These are phyloP conservation scores for Mimosa pudica DNA, from an alignment of 306 rosid species.

Conservation along the genomic window DNA sequence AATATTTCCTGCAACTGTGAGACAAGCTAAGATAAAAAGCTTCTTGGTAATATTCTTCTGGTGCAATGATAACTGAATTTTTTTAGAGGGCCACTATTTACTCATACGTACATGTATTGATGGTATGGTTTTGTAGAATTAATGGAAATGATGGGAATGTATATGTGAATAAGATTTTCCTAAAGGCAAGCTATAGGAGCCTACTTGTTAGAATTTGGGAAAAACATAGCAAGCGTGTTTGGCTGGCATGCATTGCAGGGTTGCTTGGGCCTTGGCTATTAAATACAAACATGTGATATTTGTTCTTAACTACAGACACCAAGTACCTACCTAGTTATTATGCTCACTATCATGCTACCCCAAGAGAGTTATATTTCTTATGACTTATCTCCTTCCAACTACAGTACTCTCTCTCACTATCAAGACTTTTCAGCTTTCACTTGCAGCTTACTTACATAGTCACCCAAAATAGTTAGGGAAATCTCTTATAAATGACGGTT, in stretches of 20 bases:
- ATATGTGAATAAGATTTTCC: background rate
- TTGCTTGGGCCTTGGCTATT: slow-evolving; percentile 34
- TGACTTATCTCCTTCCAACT: background rate
- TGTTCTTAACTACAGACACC: slow-evolving; percentile 43
- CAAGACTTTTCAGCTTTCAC: background rate
- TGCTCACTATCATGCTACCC: slow-evolving; percentile 2
- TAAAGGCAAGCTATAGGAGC: background rate
- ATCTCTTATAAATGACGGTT: no score
- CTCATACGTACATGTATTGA: no score
- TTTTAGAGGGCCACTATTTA: background rate
- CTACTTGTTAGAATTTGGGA: background rate
- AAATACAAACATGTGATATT: slow-evolving; percentile 46
- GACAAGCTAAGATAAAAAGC: background rate
- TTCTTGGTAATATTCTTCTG: background rate
- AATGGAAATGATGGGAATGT: background rate
- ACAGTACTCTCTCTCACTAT: background rate
- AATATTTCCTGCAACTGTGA: background rate
- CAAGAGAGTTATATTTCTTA: background rate
- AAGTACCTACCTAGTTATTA: slow-evolving; percentile 27
- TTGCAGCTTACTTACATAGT: background rate
- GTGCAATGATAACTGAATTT: background rate
- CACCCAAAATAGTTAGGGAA: background rate
- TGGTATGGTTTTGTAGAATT: background rate
- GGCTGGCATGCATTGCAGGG: slow-evolving; percentile 48
- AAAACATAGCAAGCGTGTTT: slow-evolving; percentile 26